Evolutionary conservation across 768 basidiomycete species (phyloP).

Genomic region (Russula ochroleuca): DNA sequence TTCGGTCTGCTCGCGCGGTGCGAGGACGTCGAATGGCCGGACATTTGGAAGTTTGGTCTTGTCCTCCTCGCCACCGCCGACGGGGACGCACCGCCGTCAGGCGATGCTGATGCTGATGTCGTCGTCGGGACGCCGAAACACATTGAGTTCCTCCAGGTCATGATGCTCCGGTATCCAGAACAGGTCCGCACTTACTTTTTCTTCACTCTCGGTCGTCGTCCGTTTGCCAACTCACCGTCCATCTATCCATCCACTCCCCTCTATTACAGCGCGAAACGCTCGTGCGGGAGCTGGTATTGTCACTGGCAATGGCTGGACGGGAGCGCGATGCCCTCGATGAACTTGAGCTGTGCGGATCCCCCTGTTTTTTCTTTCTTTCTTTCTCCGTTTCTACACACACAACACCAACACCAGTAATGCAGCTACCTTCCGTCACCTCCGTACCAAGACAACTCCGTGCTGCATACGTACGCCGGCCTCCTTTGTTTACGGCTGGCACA

Average conservation of each 20-base stretch:
- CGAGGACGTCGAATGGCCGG: conserved; percentile 71
- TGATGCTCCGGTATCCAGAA: conserved; percentile 67
- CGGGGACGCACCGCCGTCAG: not conserved
- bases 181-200: conserved; percentile 47
- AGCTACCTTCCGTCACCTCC: conserved; percentile 88
- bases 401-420: conserved; percentile 12
- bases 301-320: conserved; percentile 53
- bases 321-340: conserved; percentile 77
- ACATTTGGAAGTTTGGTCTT: conserved; percentile 66
- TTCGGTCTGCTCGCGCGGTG: conserved; percentile 76
- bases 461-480: conserved; percentile 83
- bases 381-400: not conserved
- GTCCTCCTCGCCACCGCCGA: conserved; percentile 39
- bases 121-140: conserved; percentile 34
- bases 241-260: too few relatives aligned
- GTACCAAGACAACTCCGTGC: conserved; percentile 71
- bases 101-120: too few relatives aligned
- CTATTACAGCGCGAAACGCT: conserved; percentile 60
- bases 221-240: not conserved
- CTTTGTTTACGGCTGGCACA: conserved; percentile 62
- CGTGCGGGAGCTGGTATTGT: conserved; percentile 68
- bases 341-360: conserved; percentile 61
- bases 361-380: conserved; percentile 30
- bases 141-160: conserved; percentile 58
- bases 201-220: too few relatives aligned